Evolutionary conservation across 352 stramenopile genomes (phyloP), one percentile per base, ranked within the genome.

Genomic region (Globisporangium paddicum): DNA sequence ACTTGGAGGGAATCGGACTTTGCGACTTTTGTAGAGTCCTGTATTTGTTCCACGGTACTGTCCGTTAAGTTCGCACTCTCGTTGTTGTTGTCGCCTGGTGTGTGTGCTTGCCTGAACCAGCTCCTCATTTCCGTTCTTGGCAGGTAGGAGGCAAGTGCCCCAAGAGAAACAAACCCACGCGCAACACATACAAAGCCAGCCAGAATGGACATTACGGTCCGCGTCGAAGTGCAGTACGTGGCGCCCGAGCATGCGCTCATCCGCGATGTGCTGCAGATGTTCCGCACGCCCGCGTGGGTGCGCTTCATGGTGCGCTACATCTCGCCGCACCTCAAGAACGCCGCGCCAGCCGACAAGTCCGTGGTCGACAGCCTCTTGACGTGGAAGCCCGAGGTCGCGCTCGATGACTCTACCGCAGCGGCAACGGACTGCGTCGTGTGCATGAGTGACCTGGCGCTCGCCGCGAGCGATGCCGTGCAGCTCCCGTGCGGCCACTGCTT

Each of bases 401-500:
- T n/a, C n/a, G n/a, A 55, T 44, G 28, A 41, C 4, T 13, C 25
- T 11, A 16, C n/a, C 41, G 28, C 62, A 32, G 6, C 42, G 11
- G 4, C 42, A 11, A 32, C 42, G 13, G 19, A 21, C 21, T 49
- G 93, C 67, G 87, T 93, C 6, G 96, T 98, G 58, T 98, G 95
- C 72, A 83, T 98, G 34, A 90, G 77, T 51, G 89, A 97, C 44
- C 90, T 77, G 40, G 38, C 23, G 41, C 54, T 63, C n/a, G 56
- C 92, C 52, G 79, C 93, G 62, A 72, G 93, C 18, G 64, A 67
- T 32, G 74, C 93, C 18, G 83, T 95, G 37, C 65, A 77, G 45
- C 73, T 98, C 35, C 89, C 93, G 14, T 99, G 95, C 66, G 77
- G 82, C 45, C 96, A 99, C 75, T 64, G 87, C 41, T 99, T 98